Evolutionary conservation across 1,284 basidiomycete genomes (phyloP), one percentile per base, ranked within the genome.

Genomic region (Heterobasidion occidentale): DNA sequence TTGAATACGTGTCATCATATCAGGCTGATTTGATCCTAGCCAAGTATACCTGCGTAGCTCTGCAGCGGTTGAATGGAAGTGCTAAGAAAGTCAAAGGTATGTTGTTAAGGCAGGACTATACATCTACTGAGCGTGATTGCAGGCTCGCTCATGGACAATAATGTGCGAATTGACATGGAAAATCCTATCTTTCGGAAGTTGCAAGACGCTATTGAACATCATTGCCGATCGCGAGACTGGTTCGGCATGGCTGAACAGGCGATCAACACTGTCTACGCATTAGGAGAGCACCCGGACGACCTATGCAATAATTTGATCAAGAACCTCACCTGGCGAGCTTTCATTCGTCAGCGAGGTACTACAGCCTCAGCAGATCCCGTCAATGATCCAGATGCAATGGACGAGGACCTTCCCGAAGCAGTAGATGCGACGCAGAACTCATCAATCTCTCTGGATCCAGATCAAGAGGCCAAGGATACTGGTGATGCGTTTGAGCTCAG

Each of bases 231-330:
- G n/a, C 90, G 86, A 63, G 92, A 95, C 58, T 97, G 94, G 94
- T 98, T 99, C 67, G 87, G 88, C 11, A 84, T 98, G 74, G 93
- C 97, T 0, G 96, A 99, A 68, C 94, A 99, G 70, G 92, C 90
- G 4, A 87, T 99, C 71, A 98, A 99, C 68, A 94, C 96, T 0
- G 90, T 98, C 56, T 99, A 98, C 65, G 84, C 90, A 0, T 81
- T 99, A 0, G 94, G 92, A 19, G 92, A 98, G 65, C 94, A 96
- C 64, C 97, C 96, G 0, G 96, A 98, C 67, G 71, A 80, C 0
- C 75, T 98, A 35, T 95, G 94, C 69, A 82, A 87, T 55, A 79
- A 80, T 1, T 78, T 99, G 57, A 86, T 98, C 68, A 92, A 88
- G 73, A 84, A 84, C 59, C 77, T 98, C 51, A 90, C 94, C 0